These are phyloP conservation scores for Sclerotinia minor DNA, from an alignment of 2,329 filamentous ascomycete species.

Conservation along the genomic window DNA sequence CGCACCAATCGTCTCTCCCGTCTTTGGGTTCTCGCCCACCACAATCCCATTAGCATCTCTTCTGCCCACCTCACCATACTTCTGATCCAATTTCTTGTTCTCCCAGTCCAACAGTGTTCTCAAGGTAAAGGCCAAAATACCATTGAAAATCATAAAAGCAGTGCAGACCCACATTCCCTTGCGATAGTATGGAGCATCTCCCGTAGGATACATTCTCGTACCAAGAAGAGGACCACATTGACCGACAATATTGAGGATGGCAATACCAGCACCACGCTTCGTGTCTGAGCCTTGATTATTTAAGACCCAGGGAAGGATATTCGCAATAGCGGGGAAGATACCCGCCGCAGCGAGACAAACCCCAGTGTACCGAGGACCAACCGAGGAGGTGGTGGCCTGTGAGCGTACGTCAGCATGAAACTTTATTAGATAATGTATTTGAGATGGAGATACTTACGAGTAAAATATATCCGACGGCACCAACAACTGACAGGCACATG, in stretches of 20 bases:
- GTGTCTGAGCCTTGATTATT: constrained; percentile 71
- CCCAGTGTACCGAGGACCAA: constrained; percentile 49
- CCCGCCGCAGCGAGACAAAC: constrained; percentile 58
- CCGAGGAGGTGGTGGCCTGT: constrained; percentile 46
- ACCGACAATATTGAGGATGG: constrained; percentile 66
- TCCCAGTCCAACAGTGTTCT: constrained; percentile 57
- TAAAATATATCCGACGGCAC: constrained; percentile 63
- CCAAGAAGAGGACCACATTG: constrained; percentile 65
- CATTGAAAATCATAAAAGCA: constrained; percentile 61
- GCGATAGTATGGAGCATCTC: constrained; percentile 49
- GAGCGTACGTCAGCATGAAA: not conserved
- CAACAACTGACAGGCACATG: constrained; percentile 55
- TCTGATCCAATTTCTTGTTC: constrained; percentile 59
- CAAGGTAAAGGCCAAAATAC: constrained; percentile 53
- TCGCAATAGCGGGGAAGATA: constrained; percentile 67
- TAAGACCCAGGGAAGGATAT: constrained; percentile 69
- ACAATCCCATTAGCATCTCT: constrained; percentile 19
- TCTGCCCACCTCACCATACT: constrained; percentile 35
- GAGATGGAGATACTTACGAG: constrained; percentile 47
- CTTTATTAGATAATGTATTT: not conserved
- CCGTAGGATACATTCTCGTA: constrained; percentile 60
- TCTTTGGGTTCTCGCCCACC: not conserved
- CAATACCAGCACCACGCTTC: constrained; percentile 64
- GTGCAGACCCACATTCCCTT: constrained; percentile 63
- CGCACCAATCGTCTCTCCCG: constrained; percentile 6